phyloP scores from a whole-genome alignment of 176 grass and related monocot species.

The Avena atlantica region DNA sequence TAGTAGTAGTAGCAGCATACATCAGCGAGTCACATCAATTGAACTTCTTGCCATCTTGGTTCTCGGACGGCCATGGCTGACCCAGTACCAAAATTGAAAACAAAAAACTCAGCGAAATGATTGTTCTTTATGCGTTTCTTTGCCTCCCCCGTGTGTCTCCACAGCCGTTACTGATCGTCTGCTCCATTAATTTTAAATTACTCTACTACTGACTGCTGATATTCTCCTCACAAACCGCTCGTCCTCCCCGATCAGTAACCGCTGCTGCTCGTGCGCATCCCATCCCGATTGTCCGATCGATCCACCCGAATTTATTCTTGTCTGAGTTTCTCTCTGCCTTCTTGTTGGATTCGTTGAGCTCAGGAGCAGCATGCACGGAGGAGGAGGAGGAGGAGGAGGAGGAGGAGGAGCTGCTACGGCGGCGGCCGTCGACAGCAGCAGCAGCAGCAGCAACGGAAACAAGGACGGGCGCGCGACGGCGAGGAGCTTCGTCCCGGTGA shows the following conservation, averaged over 20 bases:
- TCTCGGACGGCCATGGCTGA: neutral
- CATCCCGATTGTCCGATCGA: neutral
- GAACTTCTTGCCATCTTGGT: neutral
- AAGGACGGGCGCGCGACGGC: conserved; percentile 28
- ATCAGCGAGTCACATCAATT: too few species aligned
- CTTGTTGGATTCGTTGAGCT: neutral
- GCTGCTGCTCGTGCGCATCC: neutral
- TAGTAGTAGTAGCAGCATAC: too few species aligned
- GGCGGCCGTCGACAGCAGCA: neutral
- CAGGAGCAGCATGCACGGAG: conserved; percentile 39
- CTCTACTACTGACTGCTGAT: too few species aligned
- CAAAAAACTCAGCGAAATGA: neutral
- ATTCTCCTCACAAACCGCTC: neutral
- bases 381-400: conserved; percentile 29
- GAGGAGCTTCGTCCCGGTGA: conserved; percentile 28
- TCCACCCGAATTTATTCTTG: neutral
- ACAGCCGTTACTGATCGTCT: neutral
- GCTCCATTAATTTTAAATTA: neutral
- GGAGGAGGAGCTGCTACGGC: neutral
- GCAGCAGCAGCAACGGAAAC: too few species aligned
- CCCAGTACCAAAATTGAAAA: neutral
- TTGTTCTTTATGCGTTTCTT: neutral
- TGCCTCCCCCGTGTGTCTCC: neutral
- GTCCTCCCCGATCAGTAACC: neutral
- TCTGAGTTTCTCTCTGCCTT: neutral